Percentiles rank a stretch among this genome's conserved stretches.
Conservation (phyloP, 441 rosid genomes). For the Melastoma candidum region DNA sequence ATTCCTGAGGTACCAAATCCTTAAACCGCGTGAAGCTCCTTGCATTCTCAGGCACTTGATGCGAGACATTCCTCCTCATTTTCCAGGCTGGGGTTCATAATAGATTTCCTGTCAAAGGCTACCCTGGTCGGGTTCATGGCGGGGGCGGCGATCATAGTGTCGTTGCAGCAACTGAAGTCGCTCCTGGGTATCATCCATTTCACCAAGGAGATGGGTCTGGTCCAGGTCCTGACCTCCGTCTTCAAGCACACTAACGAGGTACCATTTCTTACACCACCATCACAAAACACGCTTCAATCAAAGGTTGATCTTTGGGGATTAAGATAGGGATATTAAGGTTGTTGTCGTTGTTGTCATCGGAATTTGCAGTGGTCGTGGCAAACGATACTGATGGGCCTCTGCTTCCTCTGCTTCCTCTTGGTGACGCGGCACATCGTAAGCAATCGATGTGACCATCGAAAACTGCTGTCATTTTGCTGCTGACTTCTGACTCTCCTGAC, state of each 20-base stretch:
- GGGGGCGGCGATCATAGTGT: conserved; percentile 84
- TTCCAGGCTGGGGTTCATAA: conserved; percentile 69
- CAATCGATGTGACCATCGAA: conserved; percentile 1
- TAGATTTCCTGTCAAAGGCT: conserved; percentile 80
- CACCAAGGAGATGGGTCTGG: conserved; percentile 60
- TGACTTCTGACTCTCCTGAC: too few species aligned
- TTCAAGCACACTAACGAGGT: conserved; percentile 70
- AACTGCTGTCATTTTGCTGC: too few species aligned
- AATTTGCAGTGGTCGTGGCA: conserved; percentile 91
- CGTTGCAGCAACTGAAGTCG: conserved; percentile 76
- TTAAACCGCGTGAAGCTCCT: neutral
- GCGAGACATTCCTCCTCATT: neutral
- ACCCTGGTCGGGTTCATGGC: conserved; percentile 91
- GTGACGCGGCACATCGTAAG: conserved; percentile 68
- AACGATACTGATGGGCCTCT: conserved; percentile 68
- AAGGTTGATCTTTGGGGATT: neutral
- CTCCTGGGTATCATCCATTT: conserved; percentile 83
- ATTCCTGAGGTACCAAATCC: conserved; percentile 40
- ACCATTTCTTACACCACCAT: neutral
- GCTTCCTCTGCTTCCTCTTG: conserved; percentile 63
- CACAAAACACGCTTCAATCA: neutral
- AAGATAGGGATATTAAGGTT: too few species aligned
- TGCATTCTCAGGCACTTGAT: neutral
- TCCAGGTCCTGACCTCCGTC: conserved; percentile 71
- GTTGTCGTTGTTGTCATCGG: neutral